These are phyloP conservation scores for Chaetomium fimeti DNA, from an alignment of 495 filamentous ascomycete genomes.

Conservation along the genomic window DNA sequence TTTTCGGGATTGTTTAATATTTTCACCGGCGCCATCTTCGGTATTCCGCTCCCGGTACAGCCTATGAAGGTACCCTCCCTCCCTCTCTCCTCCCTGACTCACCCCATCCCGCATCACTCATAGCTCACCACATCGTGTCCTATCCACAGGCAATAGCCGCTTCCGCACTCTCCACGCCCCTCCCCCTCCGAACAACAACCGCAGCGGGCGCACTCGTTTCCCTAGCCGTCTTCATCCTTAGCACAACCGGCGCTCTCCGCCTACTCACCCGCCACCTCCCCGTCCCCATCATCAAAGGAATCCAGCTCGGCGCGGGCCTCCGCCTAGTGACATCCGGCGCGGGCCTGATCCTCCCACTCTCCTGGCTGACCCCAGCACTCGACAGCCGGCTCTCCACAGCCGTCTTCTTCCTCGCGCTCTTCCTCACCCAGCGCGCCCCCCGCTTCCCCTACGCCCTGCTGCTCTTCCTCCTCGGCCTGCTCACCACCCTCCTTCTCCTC, in stretches of 20 bases:
- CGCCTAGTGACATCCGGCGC: slow-evolving; percentile 65
- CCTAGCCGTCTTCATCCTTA: slow-evolving; percentile 68
- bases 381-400: slow-evolving; percentile 76
- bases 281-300: slow-evolving; percentile 84
- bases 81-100: slow-evolving; percentile 7
- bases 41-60: slow-evolving; percentile 82
- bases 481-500: slow-evolving; percentile 51
- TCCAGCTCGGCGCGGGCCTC: slow-evolving; percentile 88
- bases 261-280: slow-evolving; percentile 72
- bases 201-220: slow-evolving; percentile 78
- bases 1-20: slow-evolving; percentile 88
- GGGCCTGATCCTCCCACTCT: slow-evolving; percentile 54
- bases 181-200: slow-evolving; percentile 60
- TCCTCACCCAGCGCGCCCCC: slow-evolving; percentile 58
- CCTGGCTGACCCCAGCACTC: slow-evolving; percentile 57
- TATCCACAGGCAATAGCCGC: slow-evolving; percentile 72
- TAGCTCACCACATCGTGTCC: slow-evolving; percentile 22
- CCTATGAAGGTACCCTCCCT: slow-evolving; percentile 62
- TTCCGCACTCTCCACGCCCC: slow-evolving; percentile 67
- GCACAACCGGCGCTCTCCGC: slow-evolving; percentile 67
- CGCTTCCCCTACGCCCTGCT: slow-evolving; percentile 73
- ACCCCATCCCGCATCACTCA: slow-evolving; percentile 11
- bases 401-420: slow-evolving; percentile 64
- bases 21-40: slow-evolving; percentile 74
- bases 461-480: slow-evolving; percentile 63